Base-by-base conservation (phyloP, 1,284 basidiomycete genomes). In the Marasmius tenuissimus region DNA sequence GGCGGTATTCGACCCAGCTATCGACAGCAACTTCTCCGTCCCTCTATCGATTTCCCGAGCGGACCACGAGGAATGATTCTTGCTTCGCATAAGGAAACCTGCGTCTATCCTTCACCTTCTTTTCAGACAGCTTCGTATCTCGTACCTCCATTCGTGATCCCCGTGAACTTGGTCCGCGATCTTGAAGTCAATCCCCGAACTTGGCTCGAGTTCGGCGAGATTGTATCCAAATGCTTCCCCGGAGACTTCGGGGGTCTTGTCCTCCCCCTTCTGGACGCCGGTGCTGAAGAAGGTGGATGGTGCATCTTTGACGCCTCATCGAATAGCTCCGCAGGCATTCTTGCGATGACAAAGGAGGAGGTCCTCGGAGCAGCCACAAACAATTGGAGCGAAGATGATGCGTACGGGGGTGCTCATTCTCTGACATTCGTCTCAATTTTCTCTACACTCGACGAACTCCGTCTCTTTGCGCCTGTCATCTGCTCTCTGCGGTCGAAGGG, bases 141-240 rank as follows among this genome's bases (percentile, higher is more conserved):
- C 4, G 67, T 82, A 4, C 87, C 88, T 8, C 88, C 88, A 0
- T 84, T 88, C 64, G 73, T 86, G 4, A 67, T 82, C 35, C 79
- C 80, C 7, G 65, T 75, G 1, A 65, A 68, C 48, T 69, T 81
- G 12, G 66, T 71, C 40, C 62, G 67, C 9, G 62, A 68, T 35
- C 33, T 63, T 10, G 62, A 67, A 14, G 40, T 58, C 9, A 60
- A 68, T 40, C 63, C 66, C 34, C 60, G 70, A 52, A 61, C 76
- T 48, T 88, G 87, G 87, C 58, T 68, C 22, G 64, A 67, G 4
- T 68, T 88, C 7, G 84, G 83, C 20, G 57, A 69, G 38, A 66
- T 72, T 54, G 64, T 81, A 20, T 69, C 74, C 16, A 62, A 64
- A 55, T 54, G 60, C 59, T 67, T 62, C 50, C 51, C 58, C 34